Base-by-base conservation (phyloP, 768 basidiomycete species). In the Plicaturopsis crispa region DNA sequence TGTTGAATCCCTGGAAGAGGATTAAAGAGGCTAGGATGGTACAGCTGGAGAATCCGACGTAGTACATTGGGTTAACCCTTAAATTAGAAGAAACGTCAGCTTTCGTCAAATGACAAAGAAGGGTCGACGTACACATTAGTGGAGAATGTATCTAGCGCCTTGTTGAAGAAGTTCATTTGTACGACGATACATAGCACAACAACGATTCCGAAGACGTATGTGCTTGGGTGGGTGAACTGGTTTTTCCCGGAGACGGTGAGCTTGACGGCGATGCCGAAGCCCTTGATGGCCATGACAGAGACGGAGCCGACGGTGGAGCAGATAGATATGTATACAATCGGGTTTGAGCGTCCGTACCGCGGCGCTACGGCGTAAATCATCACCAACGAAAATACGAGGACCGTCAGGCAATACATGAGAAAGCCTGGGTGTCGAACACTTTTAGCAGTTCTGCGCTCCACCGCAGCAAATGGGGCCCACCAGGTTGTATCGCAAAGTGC, bases 261-360 rank as follows among this genome's bases (percentile, higher is more conserved):
- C 60, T 98, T 98, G 52, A 99, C 75, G 2, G 96, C 94, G 33
- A 97, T 82, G 32, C 96, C 96, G 51, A 99, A 91, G 34, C 92
- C 94, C 66, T 99, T 99, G 70, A 97, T 86, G 30, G 91, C 85
- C 96, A 99, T 98, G 62, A 98, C 80, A n/a, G 90, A 91, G 31
- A 99, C 79, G 21, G 89, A 92, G 8, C 96, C 96, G 31, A 91
- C 91, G 41, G 97, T 59, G 8, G 93, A 97, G 61, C 96, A 98
- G 52, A 99, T 94, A 19, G 92, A 92, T 46, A 98, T 75, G 63
- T 96, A 98, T 21, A 96, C 84, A 44, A 91, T 49, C 2, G 96
- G 96, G 46, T 84, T 92, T 40, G 78, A 74, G 32, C 83, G 84
- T 22, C 96, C 96, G 51, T 96, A 76, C 45, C 67, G 78, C 6